Evolutionary conservation across 2,329 filamentous ascomycete genomes (phyloP).

Genomic region (Beauveria sp.): DNA sequence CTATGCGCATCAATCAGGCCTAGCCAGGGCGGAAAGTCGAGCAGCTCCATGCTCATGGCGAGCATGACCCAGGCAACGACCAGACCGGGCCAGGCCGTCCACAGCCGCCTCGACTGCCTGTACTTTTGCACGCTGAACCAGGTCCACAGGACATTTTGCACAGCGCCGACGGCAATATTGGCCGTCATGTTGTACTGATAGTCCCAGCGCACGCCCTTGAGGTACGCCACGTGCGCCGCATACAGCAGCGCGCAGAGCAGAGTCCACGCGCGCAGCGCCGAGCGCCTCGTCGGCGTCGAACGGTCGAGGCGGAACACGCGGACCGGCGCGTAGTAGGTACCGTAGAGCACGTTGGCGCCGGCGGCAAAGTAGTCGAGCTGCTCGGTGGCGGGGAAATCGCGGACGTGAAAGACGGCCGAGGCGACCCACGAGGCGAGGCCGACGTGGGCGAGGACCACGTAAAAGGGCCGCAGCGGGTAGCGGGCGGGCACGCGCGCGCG

Average conservation of each 20-base stretch:
- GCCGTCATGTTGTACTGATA: slow-evolving; percentile 98
- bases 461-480: slow-evolving; percentile 75
- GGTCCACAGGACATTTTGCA: slow-evolving; percentile 80
- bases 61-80: slow-evolving; percentile 87
- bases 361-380: slow-evolving; percentile 95
- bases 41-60: slow-evolving; percentile 90
- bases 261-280: slow-evolving; percentile 68
- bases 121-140: slow-evolving; percentile 75
- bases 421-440: slow-evolving; percentile 80
- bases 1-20: slow-evolving; percentile 88
- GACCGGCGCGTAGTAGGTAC: slow-evolving; percentile 77
- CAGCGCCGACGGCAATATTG: slow-evolving; percentile 73
- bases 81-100: slow-evolving; percentile 84
- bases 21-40: slow-evolving; percentile 83
- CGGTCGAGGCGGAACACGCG: slow-evolving; percentile 77
- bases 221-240: slow-evolving; percentile 68
- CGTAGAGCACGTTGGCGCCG: slow-evolving; percentile 83
- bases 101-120: slow-evolving; percentile 59
- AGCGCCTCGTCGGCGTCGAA: slow-evolving; percentile 29
- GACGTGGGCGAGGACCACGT: slow-evolving; percentile 70
- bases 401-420: slow-evolving; percentile 85
- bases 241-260: slow-evolving; percentile 64
- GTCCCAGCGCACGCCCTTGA: slow-evolving; percentile 83
- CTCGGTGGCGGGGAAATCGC: slow-evolving; percentile 81
- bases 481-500: slow-evolving; percentile 59